Conservation (phyloP, 1,284 basidiomycete genomes). For the Ceratobasidium sp. region DNA sequence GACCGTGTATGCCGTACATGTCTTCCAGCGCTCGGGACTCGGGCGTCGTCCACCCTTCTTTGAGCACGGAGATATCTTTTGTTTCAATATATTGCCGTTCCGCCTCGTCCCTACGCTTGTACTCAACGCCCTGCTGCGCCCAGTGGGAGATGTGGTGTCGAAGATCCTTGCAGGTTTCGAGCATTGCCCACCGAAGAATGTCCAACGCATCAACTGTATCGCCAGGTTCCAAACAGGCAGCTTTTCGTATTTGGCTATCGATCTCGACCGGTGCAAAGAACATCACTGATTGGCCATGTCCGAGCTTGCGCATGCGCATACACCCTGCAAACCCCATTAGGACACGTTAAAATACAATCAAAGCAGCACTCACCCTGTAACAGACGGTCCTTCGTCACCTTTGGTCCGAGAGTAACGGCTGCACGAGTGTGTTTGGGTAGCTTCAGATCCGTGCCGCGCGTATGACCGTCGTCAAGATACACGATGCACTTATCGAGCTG, state of each 20-base stretch:
- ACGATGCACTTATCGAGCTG: constrained; percentile 64
- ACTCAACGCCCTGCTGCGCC: constrained; percentile 63
- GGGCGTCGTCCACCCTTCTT: constrained; percentile 58
- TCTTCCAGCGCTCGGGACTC: constrained; percentile 60
- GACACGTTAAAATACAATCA: too few relatives aligned
- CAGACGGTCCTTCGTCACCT: constrained; percentile 68
- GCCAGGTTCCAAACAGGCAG: neutral
- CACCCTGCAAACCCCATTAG: constrained; percentile 57
- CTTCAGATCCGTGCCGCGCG: constrained; percentile 70
- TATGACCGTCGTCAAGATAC: constrained; percentile 72
- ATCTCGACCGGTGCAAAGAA: constrained; percentile 68
- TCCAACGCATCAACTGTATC: constrained; percentile 10
- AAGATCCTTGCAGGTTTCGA: constrained; percentile 41
- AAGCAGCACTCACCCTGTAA: constrained; percentile 62
- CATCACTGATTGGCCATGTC: constrained; percentile 64
- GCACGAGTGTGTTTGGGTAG: constrained; percentile 63
- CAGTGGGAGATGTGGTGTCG: constrained; percentile 39
- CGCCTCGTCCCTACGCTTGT: constrained; percentile 57
- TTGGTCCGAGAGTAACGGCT: constrained; percentile 67
- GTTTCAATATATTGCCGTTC: constrained; percentile 4
- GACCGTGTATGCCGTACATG: constrained; percentile 55
- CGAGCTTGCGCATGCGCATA: constrained; percentile 67
- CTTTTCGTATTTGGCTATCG: constrained; percentile 59
- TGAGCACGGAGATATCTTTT: constrained; percentile 47
- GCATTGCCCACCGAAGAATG: constrained; percentile 44